Conservation (phyloP, 1,284 basidiomycete genomes). For the Sparassis latifolia region DNA sequence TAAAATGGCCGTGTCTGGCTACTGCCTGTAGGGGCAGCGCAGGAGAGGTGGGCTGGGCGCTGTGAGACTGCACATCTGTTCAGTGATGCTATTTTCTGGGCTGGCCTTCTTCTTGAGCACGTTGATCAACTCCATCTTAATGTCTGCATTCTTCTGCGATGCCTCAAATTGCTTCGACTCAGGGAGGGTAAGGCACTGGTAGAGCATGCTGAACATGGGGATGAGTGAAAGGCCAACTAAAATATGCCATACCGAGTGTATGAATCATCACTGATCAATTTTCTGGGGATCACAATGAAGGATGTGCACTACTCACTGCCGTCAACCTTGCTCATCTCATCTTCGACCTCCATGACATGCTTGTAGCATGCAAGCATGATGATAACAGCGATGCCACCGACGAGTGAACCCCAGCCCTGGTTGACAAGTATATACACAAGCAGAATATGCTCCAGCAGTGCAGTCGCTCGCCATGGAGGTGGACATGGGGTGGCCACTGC, state of each 20-base stretch:
- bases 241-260: conserved; percentile 40
- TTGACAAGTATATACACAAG: conserved; percentile 71
- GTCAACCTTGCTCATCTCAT: conserved; percentile 57
- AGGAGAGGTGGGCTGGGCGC: background rate
- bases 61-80: background rate
- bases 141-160: conserved; percentile 28
- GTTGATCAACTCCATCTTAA: conserved; percentile 25
- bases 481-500: conserved; percentile 81
- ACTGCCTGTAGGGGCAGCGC: conserved; percentile 2
- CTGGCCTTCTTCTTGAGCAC: conserved; percentile 33
- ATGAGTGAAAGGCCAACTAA: conserved; percentile 46
- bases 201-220: conserved; percentile 54
- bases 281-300: background rate
- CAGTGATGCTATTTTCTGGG: conserved; percentile 11
- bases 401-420: conserved; percentile 71
- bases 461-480: conserved; percentile 69
- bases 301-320: conserved; percentile 39
- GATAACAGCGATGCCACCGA: conserved; percentile 62
- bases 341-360: conserved; percentile 49
- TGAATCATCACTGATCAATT: background rate
- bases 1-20: conserved; percentile 33
- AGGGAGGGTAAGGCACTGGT: conserved; percentile 70
- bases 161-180: conserved; percentile 57
- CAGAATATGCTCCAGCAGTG: conserved; percentile 65
- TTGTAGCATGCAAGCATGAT: conserved; percentile 68